phyloP scores from a whole-genome alignment of 169 alveolate genomes.

The Plasmodium cynomolgi region DNA sequence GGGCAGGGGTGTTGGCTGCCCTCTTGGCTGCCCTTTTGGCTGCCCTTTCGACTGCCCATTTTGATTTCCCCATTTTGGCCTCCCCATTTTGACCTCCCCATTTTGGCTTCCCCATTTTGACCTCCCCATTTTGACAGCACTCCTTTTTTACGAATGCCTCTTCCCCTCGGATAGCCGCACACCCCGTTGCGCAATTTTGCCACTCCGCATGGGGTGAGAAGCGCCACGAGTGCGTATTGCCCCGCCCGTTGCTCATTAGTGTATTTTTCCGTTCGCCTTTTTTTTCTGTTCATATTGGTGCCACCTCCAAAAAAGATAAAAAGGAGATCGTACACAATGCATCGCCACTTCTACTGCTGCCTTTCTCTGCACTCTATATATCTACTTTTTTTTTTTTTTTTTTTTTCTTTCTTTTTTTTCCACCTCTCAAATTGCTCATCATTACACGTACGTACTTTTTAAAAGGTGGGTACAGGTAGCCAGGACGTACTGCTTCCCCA shows the following conservation, averaged over 20 bases:
- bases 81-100: too few relatives aligned
- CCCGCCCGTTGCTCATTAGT: not conserved
- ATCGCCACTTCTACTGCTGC: not conserved
- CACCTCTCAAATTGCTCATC: not conserved
- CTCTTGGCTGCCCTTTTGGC: too few relatives aligned
- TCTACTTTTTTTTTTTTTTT: not conserved
- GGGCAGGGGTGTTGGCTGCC: too few relatives aligned
- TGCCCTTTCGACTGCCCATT: too few relatives aligned
- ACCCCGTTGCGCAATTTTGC: too few relatives aligned
- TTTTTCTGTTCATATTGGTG: not conserved
- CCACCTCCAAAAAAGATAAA: not conserved
- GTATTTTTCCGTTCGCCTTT: not conserved
- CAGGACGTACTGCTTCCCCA: not conserved
- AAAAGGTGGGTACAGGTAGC: too few relatives aligned
- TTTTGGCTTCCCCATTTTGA: too few relatives aligned
- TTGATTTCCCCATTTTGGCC: too few relatives aligned
- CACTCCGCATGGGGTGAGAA: too few relatives aligned
- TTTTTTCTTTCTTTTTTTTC: slow-evolving; percentile 1
- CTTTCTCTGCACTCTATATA: not conserved
- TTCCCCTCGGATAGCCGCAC: too few relatives aligned
- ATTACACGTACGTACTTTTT: not conserved
- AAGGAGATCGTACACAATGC: not conserved
- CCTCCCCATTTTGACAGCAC: too few relatives aligned
- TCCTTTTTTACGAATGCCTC: too few relatives aligned
- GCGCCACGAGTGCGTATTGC: not conserved